Evolutionary conservation across 2,329 filamentous ascomycete genomes (phyloP), one percentile per base, ranked within the genome.

Genomic region (Venturiaceae sp.): DNA sequence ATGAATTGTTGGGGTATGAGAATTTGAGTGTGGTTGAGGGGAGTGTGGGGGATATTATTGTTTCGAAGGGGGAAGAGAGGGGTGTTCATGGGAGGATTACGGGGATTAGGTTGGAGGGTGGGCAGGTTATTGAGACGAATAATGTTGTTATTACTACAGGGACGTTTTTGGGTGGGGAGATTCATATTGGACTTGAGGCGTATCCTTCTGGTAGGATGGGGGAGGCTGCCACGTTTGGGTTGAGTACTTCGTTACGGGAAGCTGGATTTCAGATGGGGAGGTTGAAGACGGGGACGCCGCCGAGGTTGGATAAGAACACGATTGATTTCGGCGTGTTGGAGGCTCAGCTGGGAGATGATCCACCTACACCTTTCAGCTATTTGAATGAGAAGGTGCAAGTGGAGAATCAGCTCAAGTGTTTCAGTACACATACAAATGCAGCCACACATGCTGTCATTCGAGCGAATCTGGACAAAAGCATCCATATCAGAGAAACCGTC

Each of bases 101-200:
- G 1, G 94, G 94, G 0, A 87, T 99, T 13, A 80, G 88, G 60
- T 77, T 99, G 34, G 92, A 96, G 69, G 90, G 88, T 52, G 94
- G 94, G 32, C 86, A 95, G 69, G 77, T 95, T 16, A 82, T 99
- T 63, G 81, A 85, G 1, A 89, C 92, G 0, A 83, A 80, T 52
- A 85, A 86, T 62, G 92, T 97, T 36, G 83, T 99, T 26, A 96
- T 99, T 64, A 97, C 94, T 0, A 99, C 94, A 0, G 94, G 94
- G 0, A 99, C 94, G 0, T 99, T 99, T 68, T 74, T 99, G 5
- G 88, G 92, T 11, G 94, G 92, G 19, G 94, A 99, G 72, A 99
- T 99, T 62, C 94, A 99, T 66, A 95, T 99, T 62, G 67, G 91
- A 0, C 75, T 97, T 7, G 82, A 95, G 57, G 82, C 80, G 3